These are phyloP conservation scores for Erodium trifolium DNA, from an alignment of 441 rosid species.

Conservation along the genomic window DNA sequence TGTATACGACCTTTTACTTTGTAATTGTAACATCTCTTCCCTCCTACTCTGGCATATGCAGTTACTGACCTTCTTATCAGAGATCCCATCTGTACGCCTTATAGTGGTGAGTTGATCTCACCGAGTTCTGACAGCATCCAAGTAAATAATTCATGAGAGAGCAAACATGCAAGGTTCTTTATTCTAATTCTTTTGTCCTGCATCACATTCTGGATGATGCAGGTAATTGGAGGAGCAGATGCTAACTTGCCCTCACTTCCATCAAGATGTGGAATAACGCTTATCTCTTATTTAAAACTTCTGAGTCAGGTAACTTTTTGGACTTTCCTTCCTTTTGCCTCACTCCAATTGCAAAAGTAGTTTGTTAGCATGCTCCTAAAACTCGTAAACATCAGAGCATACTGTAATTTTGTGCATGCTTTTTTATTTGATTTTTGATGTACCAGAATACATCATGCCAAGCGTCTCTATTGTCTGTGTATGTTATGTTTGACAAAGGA, in stretches of 20 bases:
- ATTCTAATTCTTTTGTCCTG: slow-evolving; percentile 17
- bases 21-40: background rate
- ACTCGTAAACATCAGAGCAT: background rate
- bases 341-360: background rate
- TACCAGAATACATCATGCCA: background rate
- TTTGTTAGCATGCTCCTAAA: background rate
- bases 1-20: background rate
- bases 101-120: slow-evolving; percentile 62
- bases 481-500: background rate
- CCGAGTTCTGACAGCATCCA: slow-evolving; percentile 2
- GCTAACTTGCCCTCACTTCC: slow-evolving; percentile 80
- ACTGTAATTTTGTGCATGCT: background rate
- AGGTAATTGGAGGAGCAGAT: slow-evolving; percentile 93
- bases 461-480: background rate
- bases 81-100: slow-evolving; percentile 67
- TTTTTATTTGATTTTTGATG: background rate
- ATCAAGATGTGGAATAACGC: slow-evolving; percentile 53
- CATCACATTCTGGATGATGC: slow-evolving; percentile 14
- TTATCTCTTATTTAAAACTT: slow-evolving; percentile 66
- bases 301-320: slow-evolving; percentile 56
- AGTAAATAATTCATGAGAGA: background rate
- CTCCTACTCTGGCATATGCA: slow-evolving; percentile 35
- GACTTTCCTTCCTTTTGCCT: background rate
- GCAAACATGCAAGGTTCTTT: background rate
- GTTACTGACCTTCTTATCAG: slow-evolving; percentile 75